phyloP scores from a whole-genome alignment of 306 rosid genomes.

The Glycine latifolia region DNA sequence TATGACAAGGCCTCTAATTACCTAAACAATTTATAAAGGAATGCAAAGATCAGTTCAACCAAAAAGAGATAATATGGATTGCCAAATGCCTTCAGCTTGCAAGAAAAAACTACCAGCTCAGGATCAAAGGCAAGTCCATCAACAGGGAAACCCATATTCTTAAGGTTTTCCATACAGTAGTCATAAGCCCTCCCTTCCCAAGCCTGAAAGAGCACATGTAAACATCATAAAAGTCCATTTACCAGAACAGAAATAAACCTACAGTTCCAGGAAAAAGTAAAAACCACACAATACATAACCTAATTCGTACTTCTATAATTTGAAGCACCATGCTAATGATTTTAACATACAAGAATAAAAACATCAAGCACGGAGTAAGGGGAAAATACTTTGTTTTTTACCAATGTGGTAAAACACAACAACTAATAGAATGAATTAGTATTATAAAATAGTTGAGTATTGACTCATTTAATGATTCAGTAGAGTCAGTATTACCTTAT shows the following conservation, averaged over 20 bases:
- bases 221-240: conserved; percentile 40
- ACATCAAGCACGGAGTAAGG: conserved; percentile 4
- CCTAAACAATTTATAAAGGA: conserved; percentile 61
- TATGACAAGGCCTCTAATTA: conserved; percentile 97
- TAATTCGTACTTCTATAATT: conserved; percentile 20
- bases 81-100: conserved; percentile 44
- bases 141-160: conserved; percentile 90
- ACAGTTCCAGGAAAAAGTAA: conserved; percentile 26
- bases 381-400: conserved; percentile 31
- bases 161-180: conserved; percentile 93
- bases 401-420: conserved; percentile 8
- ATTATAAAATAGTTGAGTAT: conserved; percentile 9
- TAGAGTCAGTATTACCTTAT: conserved; percentile 18
- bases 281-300: conserved; percentile 25
- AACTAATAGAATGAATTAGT: not conserved
- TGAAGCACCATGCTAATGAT: conserved; percentile 24
- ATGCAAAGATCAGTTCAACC: conserved; percentile 37
- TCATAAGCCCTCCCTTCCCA: conserved; percentile 99
- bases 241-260: conserved; percentile 27
- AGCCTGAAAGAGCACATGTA: conserved; percentile 64
- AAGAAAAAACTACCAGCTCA: conserved; percentile 70
- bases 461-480: conserved; percentile 12
- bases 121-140: conserved; percentile 95
- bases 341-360: conserved; percentile 27
- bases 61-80: conserved; percentile 36